Conservation (phyloP, 2,329 filamentous ascomycete species). For the Arthrinium puccinioides region DNA sequence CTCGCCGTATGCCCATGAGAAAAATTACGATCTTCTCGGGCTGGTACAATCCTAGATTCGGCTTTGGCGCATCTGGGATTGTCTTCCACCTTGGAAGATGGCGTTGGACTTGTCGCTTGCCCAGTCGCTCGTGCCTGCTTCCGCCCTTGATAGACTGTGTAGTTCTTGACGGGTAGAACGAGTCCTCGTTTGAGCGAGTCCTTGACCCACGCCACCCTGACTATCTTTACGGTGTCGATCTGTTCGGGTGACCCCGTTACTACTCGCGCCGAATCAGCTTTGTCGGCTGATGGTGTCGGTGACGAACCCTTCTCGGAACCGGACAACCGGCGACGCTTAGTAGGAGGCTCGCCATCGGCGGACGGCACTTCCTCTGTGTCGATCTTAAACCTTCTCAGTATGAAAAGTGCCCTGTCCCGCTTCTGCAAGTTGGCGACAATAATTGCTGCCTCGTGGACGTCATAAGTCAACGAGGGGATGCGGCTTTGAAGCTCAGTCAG, state of each 20-base stretch:
- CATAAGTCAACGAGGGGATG: slow-evolving; percentile 60
- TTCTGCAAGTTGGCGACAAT: slow-evolving; percentile 67
- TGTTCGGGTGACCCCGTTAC: neutral
- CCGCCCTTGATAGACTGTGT: slow-evolving; percentile 46
- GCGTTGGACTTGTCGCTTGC: too few species aligned
- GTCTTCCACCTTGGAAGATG: slow-evolving; percentile 11
- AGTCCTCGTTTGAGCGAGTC: slow-evolving; percentile 39
- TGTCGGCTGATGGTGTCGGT: too few species aligned
- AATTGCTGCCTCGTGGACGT: slow-evolving; percentile 64
- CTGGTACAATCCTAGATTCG: slow-evolving; percentile 2
- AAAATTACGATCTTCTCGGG: slow-evolving; percentile 6
- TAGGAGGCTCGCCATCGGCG: slow-evolving; percentile 10
- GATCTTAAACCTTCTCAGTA: slow-evolving; percentile 64
- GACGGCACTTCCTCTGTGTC: slow-evolving; percentile 40
- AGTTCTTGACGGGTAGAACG: slow-evolving; percentile 40
- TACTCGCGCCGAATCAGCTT: too few species aligned
- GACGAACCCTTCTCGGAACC: slow-evolving; percentile 21
- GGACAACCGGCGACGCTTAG: slow-evolving; percentile 31
- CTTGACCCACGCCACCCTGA: slow-evolving; percentile 52
- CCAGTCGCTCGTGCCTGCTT: too few species aligned
- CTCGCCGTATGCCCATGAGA: slow-evolving; percentile 3
- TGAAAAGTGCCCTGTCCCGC: slow-evolving; percentile 65
- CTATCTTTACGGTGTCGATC: slow-evolving; percentile 35
- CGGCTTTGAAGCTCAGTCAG: slow-evolving; percentile 57
- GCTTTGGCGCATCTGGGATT: slow-evolving; percentile 24